A percentile compares a stretch with the other conserved stretches of the same genome.
phyloP scores from a whole-genome alignment of 257 asterid species.

The Voacanga thouarsii region DNA sequence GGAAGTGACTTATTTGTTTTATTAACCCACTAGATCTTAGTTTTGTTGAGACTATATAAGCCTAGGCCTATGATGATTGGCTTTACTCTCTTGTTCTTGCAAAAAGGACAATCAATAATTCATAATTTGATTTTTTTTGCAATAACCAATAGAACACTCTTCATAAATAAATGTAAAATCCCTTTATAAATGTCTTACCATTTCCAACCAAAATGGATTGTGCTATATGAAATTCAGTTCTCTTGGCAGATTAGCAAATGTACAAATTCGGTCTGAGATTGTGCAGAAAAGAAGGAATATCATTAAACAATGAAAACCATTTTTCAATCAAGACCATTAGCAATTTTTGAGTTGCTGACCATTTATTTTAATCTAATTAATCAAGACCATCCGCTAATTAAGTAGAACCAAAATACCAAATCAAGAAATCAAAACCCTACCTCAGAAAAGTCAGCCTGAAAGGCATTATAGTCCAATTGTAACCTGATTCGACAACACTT shows the following conservation, averaged over 20 bases:
- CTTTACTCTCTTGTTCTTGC: slow-evolving; percentile 75
- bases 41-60: slow-evolving; percentile 62
- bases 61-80: slow-evolving; percentile 85
- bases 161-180: neutral
- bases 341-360: no score
- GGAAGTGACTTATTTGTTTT: slow-evolving; percentile 76
- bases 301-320: neutral
- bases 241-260: slow-evolving; percentile 67
- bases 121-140: neutral
- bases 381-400: neutral
- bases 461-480: slow-evolving; percentile 42
- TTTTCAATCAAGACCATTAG: no score
- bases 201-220: slow-evolving; percentile 94
- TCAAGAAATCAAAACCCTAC: slow-evolving; percentile 40
- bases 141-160: no score
- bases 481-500: slow-evolving; percentile 39
- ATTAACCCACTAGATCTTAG: slow-evolving; percentile 86
- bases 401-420: neutral
- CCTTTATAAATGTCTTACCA: no score
- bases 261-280: slow-evolving; percentile 66
- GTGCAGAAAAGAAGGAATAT: slow-evolving; percentile 2
- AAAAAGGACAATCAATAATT: neutral
- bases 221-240: slow-evolving; percentile 81
- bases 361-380: no score
- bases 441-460: slow-evolving; percentile 93